These are phyloP conservation scores for Hypoxylon subgilvum DNA, from an alignment of 495 filamentous ascomycete genomes.

Conservation along the genomic window DNA sequence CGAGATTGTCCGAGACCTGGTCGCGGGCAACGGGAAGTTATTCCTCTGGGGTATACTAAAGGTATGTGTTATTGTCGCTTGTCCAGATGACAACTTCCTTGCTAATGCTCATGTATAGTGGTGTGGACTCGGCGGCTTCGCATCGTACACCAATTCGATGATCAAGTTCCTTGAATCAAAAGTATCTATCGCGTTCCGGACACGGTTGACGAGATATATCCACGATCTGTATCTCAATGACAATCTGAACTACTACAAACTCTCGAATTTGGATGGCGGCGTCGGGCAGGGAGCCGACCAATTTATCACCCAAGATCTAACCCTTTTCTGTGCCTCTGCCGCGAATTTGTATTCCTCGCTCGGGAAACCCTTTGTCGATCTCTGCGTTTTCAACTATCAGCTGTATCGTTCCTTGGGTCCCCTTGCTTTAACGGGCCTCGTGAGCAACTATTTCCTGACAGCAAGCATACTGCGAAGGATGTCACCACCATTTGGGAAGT, in stretches of 20 bases:
- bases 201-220: conserved; percentile 92
- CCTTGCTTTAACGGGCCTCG: conserved; percentile 80
- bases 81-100: background rate
- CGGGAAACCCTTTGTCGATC: conserved; percentile 93
- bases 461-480: conserved; percentile 84
- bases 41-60: conserved; percentile 92
- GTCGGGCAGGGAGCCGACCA: conserved; percentile 92
- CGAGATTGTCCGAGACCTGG: conserved; percentile 93
- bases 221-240: conserved; percentile 96
- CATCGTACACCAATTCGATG: conserved; percentile 92
- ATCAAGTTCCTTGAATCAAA: conserved; percentile 99
- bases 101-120: conserved; percentile 45
- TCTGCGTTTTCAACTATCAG: conserved; percentile 97
- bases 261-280: conserved; percentile 91
- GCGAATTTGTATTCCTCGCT: conserved; percentile 94
- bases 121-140: conserved; percentile 68
- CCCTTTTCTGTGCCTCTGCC: conserved; percentile 89
- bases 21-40: conserved; percentile 85
- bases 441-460: conserved; percentile 90
- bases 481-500: conserved; percentile 92
- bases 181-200: conserved; percentile 97
- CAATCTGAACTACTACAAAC: conserved; percentile 93
- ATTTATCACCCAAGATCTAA: conserved; percentile 97
- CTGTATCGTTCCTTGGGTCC: conserved; percentile 91
- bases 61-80: conserved; percentile 36